Base-by-base conservation (phyloP, 257 asterid genomes). In the Gardenia jasminoides region DNA sequence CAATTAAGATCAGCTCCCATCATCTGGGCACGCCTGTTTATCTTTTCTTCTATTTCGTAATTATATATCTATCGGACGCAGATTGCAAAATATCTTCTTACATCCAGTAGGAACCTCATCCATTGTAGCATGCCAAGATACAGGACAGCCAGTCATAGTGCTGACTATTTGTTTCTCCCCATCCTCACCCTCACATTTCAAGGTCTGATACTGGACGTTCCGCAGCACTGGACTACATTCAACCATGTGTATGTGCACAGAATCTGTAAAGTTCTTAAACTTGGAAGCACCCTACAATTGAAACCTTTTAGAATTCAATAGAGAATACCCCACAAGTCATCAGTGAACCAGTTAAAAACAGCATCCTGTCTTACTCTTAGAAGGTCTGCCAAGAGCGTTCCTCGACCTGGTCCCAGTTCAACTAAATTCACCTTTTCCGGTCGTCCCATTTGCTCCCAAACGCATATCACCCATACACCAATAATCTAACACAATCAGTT, bases 371-470 rank as follows among this genome's bases (percentile, higher is more conserved):
- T 79, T 95, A 95, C 99, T 54, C 97, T 93, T 59, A 95, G 90
- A 88, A 95, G 97, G 89, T 95, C 99, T 20, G 97, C 98, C 83
- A 93, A 76, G 62, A 95, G 97, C 68, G 98, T 95, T 83, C 99
- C 99, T 88, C 99, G 86, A 68, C 99, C 99, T 13, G 99, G 99
- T 85, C 99, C 99, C 44, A 95, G 93, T 89, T 95, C 99, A 74
- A 95, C 96, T 79, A 95, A 85, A 89, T 90, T 92, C 80, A 95
- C 90, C 78, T 82, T 88, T 28, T 84, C 76, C 0, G 99, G 99
- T 80, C 67, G 89, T 52, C 98, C 99, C 99, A 95, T 93, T 90
- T 95, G 98, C 91, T 95, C 94, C 99, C 99, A 95, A n/a, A 92
- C 91, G 87, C 97, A 91, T 94, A 93, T 94, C 56, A 89, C 93